Evolutionary conservation across 1,139 yeast genomes (phyloP), one percentile per base, ranked within the genome.

Genomic region (Yamadazyma oceani): DNA sequence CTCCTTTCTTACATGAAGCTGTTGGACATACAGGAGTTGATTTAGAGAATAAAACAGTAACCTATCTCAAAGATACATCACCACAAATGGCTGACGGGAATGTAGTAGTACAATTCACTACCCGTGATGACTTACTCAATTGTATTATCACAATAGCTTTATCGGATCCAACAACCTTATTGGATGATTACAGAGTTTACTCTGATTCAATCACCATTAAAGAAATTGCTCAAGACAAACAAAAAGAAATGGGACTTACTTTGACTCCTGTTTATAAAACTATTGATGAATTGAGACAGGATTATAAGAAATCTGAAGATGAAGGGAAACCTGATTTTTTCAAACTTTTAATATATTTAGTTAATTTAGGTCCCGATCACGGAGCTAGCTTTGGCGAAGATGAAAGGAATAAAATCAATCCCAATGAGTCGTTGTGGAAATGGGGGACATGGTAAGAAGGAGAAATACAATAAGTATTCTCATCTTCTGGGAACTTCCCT

Each of bases 391-490:
- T 60, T 44, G 50, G 57, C 26, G 38, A 45, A 10, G 61, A 61
- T 44, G 73, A 75, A 33, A 66, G 69, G 39, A 82, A 79, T 48
- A 48, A 73, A 26, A 65, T 79, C 38, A 79, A 79, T 53, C 84
- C 84, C 2, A 66, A 65, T 15, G 73, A 73, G 54, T 53, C 60
- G 2, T 47, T 70, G 32, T 79, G 80, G 74, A 69, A 68, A 48
- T 78, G 83, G 82, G 62, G 45, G 3, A n/a, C 28, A 5, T 34
- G 37, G 37, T 17, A 15, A 31, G 5, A 17, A 30, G 32, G 10
- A 9, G 13, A 7, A 21, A 7, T 30, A 8, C 21, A 19, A 8
- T 8, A 6, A 19, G 8, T 19, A 8, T 6, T 19, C 21, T 19
- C n/a, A n/a, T n/a, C n/a, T n/a, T n/a, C n/a, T n/a, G n/a, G n/a